Evolutionary conservation across 2,329 filamentous ascomycete species (phyloP), one percentile per base, ranked within the genome.

Genomic region (Karstenula rhodostoma): DNA sequence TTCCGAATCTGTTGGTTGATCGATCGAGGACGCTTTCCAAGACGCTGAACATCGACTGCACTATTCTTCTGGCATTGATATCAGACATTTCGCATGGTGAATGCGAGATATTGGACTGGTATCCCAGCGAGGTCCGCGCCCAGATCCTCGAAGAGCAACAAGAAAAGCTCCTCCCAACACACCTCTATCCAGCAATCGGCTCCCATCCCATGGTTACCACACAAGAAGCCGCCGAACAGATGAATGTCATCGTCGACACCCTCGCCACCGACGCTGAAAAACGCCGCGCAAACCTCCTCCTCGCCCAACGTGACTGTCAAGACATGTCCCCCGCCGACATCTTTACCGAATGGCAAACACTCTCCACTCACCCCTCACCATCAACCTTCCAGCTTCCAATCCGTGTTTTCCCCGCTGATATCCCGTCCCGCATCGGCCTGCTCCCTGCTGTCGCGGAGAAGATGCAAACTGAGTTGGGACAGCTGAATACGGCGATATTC

Each of bases 401-500:
- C 48, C 75, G 70, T 27, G 78, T 88, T 2, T 79, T 89, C 3
- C 52, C 59, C 1, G 81, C 84, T 33, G 78, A 85, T 33, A 78
- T 83, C 15, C 73, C 83, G 32, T 42, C 56, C 6, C 48, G 66
- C 0, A 32, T 64, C 0, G 27, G 57, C 13, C 79, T 75, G 13
- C 76, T 88, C 8, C 85, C 84, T 23, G 62, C 71, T 1, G 76
- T 78, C 15, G 79, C 85, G 13, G 77, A 68, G 43, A 79, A 70
- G 65, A 83, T 83, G 55, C 80, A 72, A 5, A 67, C 79, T 9
- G 78, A 81, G 6, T 79, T 91, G 54, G 87, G 85, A 0, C 77
- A 81, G 13, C 87, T 91, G 58, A 93, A 92, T 68, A 78, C 83
- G 56, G 88, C 89, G 22, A 90, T 92, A 9, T 92, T 93, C 70